Base-by-base conservation (phyloP, 352 stramenopile genomes). In the Vaucheria bursata region DNA sequence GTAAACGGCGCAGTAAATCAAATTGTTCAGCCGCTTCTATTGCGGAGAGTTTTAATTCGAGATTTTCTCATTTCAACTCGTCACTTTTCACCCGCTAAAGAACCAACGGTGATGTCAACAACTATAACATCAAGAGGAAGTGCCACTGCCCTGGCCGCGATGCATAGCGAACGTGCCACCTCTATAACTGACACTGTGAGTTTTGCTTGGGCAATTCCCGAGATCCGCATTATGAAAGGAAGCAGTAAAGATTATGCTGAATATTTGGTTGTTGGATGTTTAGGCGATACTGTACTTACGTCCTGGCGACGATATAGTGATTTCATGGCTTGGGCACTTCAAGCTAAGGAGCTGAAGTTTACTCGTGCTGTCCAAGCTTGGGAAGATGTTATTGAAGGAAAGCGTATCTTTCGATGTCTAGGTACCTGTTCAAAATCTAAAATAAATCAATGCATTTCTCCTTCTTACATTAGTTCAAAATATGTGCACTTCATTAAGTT, bases 301-400 rank as follows among this genome's bases (percentile, higher is more conserved):
- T 68, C 53, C 2, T 68, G 53, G 53, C 53, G 53, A 34, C 53
- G 53, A 2, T 68, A 68, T 34, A 68, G 53, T 34, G 53, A 68
- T 34, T 7, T 68, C 2, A 68, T 68, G 8, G 53, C 2, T 31
- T 68, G 53, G 53, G 53, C 53, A 34, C 2, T 37, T 31, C 2
- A 68, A 2, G 53, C 53, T 7, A 68, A 68, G 53, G 53, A 68
- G 53, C 53, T 68, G 31, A 68, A 68, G 53, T 68, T 68, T 34
- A 2, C 53, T 7, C 53, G 53, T 34, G 53, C 53, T 31, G 53
- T 68, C 31, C 31, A 68, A 34, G 53, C 53, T 2, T 68, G 53
- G 53, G 53, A 68, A 34, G 53, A 34, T 2, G 53, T 68, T 2
- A 68, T 7, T 31, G 53, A 34, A 31, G 53, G 53, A 31, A 68